Conservation (phyloP, 352 stramenopile species). For the Phytophthora tubulina region DNA sequence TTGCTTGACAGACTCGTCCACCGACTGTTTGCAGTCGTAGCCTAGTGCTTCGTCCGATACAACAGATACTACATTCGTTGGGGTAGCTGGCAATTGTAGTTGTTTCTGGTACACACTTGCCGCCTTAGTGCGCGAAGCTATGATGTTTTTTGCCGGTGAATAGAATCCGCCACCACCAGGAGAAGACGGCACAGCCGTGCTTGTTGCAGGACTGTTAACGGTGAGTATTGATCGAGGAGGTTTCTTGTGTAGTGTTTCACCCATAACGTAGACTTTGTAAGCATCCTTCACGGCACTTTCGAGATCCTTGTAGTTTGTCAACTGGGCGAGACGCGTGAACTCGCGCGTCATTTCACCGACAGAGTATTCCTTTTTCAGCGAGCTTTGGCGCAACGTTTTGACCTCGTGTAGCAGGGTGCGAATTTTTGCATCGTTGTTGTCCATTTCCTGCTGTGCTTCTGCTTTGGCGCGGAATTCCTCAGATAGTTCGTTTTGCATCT, state of each 20-base stretch:
- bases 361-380: conserved; percentile 83
- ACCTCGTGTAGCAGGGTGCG: conserved; percentile 81
- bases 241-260: conserved; percentile 73
- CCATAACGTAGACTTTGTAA: conserved; percentile 81
- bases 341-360: conserved; percentile 86
- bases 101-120: conserved; percentile 21
- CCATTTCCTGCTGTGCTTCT: conserved; percentile 65
- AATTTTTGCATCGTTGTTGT: conserved; percentile 81
- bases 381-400: conserved; percentile 75
- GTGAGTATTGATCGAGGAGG: conserved; percentile 42
- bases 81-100: conserved; percentile 5
- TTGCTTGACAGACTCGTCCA: conserved; percentile 82
- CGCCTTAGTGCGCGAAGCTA: conserved; percentile 2
- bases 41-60: conserved; percentile 61
- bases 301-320: conserved; percentile 85
- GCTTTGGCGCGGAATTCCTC: conserved; percentile 80
- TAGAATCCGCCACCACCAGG: conserved; percentile 34
- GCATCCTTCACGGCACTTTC: conserved; percentile 83
- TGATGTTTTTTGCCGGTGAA: conserved; percentile 30
- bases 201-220: conserved; percentile 5
- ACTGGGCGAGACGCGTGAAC: conserved; percentile 73
- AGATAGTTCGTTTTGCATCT: conserved; percentile 82
- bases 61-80: conserved; percentile 1
- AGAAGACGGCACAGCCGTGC: conserved; percentile 11
- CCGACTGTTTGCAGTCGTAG: conserved; percentile 80